Conservation (phyloP, 169 alveolate species). For the Cryptosporidium viatorum region DNA sequence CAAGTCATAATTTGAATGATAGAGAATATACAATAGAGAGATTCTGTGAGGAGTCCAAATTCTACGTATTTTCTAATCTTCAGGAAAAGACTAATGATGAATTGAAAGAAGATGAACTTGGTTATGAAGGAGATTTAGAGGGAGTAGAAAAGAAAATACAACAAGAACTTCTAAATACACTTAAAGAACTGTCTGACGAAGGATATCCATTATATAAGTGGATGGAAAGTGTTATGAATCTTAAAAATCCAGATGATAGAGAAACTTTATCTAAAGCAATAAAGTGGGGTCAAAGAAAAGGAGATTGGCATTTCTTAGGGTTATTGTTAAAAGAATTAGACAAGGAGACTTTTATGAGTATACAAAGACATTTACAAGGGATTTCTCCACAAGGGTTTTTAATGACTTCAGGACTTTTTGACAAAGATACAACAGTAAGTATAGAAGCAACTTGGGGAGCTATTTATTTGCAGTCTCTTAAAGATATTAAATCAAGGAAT, state of each 20-base stretch:
- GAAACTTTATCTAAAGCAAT: conserved; percentile 47
- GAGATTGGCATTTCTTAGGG: conserved; percentile 56
- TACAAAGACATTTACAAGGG: conserved; percentile 57
- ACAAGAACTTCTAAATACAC: conserved; percentile 18
- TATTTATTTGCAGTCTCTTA: conserved; percentile 61
- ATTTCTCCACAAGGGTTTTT: conserved; percentile 62
- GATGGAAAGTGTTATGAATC: conserved; percentile 28
- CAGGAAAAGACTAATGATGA: conserved; percentile 7
- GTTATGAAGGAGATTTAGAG: conserved; percentile 5
- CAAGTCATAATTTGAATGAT: conserved; percentile 44
- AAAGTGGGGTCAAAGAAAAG: conserved; percentile 59
- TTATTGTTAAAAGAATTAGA: conserved; percentile 19
- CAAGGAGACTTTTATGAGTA: conserved; percentile 31
- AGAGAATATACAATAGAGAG: conserved; percentile 42
- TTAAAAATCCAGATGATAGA: conserved; percentile 8
- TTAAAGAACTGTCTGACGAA: conserved; percentile 40
- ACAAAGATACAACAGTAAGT: conserved; percentile 42
- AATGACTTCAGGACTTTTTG: conserved; percentile 61
- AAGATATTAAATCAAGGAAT: conserved; percentile 34
- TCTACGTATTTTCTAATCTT: conserved; percentile 39
- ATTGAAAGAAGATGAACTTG: not conserved
- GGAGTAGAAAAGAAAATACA: not conserved
- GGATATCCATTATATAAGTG: conserved; percentile 64
- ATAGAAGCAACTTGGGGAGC: conserved; percentile 75
- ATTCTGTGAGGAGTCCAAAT: conserved; percentile 55